phyloP scores from a whole-genome alignment of 176 grass and related monocot species.

The Triticum monococcum region DNA sequence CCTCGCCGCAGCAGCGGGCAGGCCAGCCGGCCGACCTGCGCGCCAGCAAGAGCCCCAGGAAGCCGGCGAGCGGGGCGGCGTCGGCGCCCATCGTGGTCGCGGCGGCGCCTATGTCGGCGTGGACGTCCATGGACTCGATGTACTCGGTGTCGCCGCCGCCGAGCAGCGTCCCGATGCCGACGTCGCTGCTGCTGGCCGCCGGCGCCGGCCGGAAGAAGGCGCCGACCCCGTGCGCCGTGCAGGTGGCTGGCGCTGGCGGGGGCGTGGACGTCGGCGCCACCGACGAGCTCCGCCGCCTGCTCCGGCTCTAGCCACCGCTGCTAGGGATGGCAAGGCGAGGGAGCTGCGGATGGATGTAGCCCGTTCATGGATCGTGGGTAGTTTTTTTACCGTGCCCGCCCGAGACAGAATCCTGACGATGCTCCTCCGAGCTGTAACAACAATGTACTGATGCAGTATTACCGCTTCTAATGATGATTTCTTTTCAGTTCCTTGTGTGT shows the following conservation, averaged over 20 bases:
- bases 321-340: background rate
- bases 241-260: conserved; percentile 27
- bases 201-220: conserved; percentile 23
- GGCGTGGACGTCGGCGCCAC: conserved; percentile 63
- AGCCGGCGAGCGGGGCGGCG: conserved; percentile 1
- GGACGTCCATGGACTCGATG: conserved; percentile 41
- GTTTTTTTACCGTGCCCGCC: conserved; percentile 27
- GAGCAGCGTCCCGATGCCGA: conserved; percentile 85
- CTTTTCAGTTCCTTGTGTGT: background rate
- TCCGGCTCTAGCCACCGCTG: conserved; percentile 46
- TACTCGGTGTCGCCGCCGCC: conserved; percentile 76
- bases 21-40: background rate
- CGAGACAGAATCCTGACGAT: background rate
- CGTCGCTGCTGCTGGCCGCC: conserved; percentile 38
- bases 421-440: conserved; percentile 2
- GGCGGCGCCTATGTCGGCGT: background rate
- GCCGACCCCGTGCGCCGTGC: conserved; percentile 33
- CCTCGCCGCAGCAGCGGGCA: background rate
- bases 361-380: conserved; percentile 13
- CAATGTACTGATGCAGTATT: background rate
- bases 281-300: conserved; percentile 64
- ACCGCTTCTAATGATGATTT: background rate
- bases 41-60: conserved; percentile 30
- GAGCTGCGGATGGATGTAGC: background rate
- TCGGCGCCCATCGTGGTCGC: conserved; percentile 33